A percentile compares a stretch with the other conserved stretches of the same genome.
Conservation (phyloP, 2,329 filamentous ascomycete genomes). For the Cladosporium sp. region DNA sequence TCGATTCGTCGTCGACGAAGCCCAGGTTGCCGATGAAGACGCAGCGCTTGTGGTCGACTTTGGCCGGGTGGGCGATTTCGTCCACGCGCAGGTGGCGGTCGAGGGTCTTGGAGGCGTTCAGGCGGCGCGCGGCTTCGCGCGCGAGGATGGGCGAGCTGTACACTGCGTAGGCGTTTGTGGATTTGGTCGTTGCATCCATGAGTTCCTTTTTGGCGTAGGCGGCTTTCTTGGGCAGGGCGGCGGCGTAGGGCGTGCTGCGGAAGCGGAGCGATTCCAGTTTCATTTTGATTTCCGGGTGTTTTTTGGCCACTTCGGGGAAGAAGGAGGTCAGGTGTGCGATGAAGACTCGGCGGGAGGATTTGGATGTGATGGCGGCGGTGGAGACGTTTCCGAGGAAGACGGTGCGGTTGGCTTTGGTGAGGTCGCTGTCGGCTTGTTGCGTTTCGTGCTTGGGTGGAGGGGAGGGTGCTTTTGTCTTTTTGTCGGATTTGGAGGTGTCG, state of each 20-base stretch:
- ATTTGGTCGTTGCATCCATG: slow-evolving; percentile 87
- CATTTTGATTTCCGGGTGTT: slow-evolving; percentile 40
- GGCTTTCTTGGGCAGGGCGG: slow-evolving; percentile 84
- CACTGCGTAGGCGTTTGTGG: slow-evolving; percentile 90
- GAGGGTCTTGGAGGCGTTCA: slow-evolving; percentile 82
- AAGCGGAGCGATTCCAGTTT: slow-evolving; percentile 91
- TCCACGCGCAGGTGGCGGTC: slow-evolving; percentile 88
- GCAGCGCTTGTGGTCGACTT: slow-evolving; percentile 80
- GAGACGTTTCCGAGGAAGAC: slow-evolving; percentile 93
- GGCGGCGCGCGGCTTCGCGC: slow-evolving; percentile 66
- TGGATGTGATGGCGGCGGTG: slow-evolving; percentile 74
- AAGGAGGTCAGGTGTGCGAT: slow-evolving; percentile 75
- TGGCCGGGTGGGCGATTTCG: slow-evolving; percentile 80
- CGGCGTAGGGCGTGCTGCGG: slow-evolving; percentile 83
- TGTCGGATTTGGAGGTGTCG: background rate
- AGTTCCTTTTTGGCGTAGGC: slow-evolving; percentile 87
- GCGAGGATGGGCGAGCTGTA: slow-evolving; percentile 74
- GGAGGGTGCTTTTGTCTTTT: slow-evolving; percentile 38
- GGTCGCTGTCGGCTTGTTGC: slow-evolving; percentile 48
- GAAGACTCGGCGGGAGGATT: slow-evolving; percentile 73
- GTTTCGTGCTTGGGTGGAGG: slow-evolving; percentile 56
- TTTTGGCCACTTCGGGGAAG: slow-evolving; percentile 47
- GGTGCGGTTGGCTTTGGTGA: slow-evolving; percentile 84
- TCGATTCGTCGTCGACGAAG: slow-evolving; percentile 88
- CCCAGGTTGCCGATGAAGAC: slow-evolving; percentile 95